Percentiles rank a stretch among this genome's conserved stretches.
Evolutionary conservation across 768 basidiomycete genomes (phyloP).

Genomic region (Hypholoma fasciculare): DNA sequence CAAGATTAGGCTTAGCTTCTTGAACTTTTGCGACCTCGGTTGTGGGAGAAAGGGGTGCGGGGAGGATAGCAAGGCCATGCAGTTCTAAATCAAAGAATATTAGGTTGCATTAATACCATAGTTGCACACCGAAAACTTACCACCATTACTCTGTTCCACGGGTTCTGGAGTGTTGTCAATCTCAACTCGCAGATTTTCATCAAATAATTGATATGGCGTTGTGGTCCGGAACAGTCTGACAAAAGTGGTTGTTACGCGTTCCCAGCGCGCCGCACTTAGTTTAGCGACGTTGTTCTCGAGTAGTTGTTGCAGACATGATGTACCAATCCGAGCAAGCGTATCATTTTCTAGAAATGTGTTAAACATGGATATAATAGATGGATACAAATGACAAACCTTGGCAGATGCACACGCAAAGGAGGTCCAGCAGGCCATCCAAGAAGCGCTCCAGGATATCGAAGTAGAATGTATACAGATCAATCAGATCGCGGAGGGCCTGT

Average conservation of each 20-base stretch:
- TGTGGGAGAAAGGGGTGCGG: conserved; percentile 85
- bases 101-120: background rate
- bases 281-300: conserved; percentile 91
- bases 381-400: conserved; percentile 71
- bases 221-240: conserved; percentile 97
- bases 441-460: conserved; percentile 89
- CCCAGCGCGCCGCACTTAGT: conserved; percentile 84
- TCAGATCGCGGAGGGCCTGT: conserved; percentile 91
- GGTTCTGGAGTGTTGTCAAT: conserved; percentile 64
- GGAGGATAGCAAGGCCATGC: conserved; percentile 70
- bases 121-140: conserved; percentile 19
- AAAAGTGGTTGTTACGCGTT: conserved; percentile 88
- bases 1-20: conserved; percentile 53
- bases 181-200: conserved; percentile 86
- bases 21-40: conserved; percentile 42
- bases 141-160: conserved; percentile 40
- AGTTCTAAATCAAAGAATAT: conserved; percentile 42
- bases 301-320: conserved; percentile 95
- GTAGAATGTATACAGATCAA: conserved; percentile 94
- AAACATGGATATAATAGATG: background rate
- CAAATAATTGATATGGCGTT: conserved; percentile 95
- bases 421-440: conserved; percentile 90
- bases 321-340: conserved; percentile 95
- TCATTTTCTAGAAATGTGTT: conserved; percentile 75
- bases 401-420: conserved; percentile 95